Evolutionary conservation across 768 basidiomycete species (phyloP).

Genomic region (Mycena metata): DNA sequence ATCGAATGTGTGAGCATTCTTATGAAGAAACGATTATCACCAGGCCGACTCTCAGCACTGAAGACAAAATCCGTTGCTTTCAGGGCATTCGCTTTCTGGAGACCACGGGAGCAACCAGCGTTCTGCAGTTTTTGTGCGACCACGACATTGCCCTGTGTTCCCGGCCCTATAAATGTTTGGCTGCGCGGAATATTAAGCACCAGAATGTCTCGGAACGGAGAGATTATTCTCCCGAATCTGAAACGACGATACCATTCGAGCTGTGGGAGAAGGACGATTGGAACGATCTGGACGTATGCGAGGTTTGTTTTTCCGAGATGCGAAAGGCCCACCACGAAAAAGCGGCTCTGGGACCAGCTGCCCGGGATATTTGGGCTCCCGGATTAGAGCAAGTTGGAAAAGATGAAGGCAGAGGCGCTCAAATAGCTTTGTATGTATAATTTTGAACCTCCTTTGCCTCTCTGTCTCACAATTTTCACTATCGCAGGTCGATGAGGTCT

Average conservation of each 20-base stretch:
- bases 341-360: conserved; percentile 6
- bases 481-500: too few species aligned
- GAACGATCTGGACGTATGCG: not conserved
- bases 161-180: not conserved
- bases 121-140: not conserved
- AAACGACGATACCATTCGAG: not conserved
- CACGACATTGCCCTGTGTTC: too few species aligned
- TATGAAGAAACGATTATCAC: not conserved
- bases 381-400: conserved; percentile 15
- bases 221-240: not conserved
- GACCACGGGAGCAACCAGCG: not conserved
- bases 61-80: not conserved
- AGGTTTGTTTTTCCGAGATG: not conserved
- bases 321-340: not conserved
- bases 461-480: too few species aligned
- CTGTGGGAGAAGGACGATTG: not conserved
- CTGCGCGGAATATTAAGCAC: not conserved
- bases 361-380: conserved; percentile 13
- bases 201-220: not conserved
- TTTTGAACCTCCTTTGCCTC: too few species aligned
- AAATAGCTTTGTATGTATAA: not conserved
- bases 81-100: not conserved
- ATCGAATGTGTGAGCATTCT: not conserved
- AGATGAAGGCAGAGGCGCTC: conserved; percentile 16
- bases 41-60: not conserved